These are phyloP conservation scores for Blastocystis sp. DNA, from an alignment of 352 stramenopile species.

Conservation along the genomic window DNA sequence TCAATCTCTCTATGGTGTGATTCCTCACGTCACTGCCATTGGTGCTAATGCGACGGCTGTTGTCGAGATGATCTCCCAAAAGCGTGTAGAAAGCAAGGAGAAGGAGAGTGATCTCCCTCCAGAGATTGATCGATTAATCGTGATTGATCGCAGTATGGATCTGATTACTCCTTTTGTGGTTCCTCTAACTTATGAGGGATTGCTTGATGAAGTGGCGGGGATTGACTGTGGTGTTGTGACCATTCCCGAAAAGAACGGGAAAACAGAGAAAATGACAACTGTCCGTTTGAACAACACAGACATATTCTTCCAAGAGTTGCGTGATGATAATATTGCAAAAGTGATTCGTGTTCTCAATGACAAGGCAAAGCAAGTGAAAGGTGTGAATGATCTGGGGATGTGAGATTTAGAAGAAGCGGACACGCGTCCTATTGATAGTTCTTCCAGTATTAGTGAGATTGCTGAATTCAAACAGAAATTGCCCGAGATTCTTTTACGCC, in stretches of 20 bases:
- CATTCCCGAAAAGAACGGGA: background rate
- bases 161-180: conserved; percentile 38
- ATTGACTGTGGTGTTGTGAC: conserved; percentile 44
- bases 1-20: conserved; percentile 55
- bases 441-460: conserved; percentile 21
- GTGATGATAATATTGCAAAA: conserved; percentile 43
- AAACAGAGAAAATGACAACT: background rate
- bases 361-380: conserved; percentile 46
- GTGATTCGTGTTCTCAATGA: conserved; percentile 2
- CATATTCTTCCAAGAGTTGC: conserved; percentile 59
- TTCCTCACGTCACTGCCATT: conserved; percentile 40
- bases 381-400: background rate
- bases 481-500: conserved; percentile 9
- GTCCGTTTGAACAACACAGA: conserved; percentile 62
- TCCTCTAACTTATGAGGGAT: conserved; percentile 61
- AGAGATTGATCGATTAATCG: conserved; percentile 37
- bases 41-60: conserved; percentile 6
- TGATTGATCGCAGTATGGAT: conserved; percentile 38
- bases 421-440: background rate
- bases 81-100: background rate
- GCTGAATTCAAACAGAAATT: conserved; percentile 52
- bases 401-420: conserved; percentile 28
- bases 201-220: conserved; percentile 56
- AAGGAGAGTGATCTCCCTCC: conserved; percentile 49
- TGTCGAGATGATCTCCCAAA: conserved; percentile 34